Percentiles rank a stretch among this genome's conserved stretches.
Conservation (phyloP, 192 early-diverging fungal genomes). For the Backusella tarrabulga region DNA sequence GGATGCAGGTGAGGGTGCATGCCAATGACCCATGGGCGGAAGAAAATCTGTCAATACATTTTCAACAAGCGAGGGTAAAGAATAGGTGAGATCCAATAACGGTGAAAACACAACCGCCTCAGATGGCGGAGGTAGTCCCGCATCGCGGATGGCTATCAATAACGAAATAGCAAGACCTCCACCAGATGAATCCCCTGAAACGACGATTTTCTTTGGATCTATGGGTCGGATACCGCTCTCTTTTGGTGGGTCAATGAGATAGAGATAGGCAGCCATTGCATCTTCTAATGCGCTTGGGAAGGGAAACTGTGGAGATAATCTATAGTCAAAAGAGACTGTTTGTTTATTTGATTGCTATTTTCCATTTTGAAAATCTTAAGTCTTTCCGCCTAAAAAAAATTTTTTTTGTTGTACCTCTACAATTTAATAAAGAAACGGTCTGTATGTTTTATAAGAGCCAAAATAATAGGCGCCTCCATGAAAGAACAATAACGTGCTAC, state of each 20-base stretch:
- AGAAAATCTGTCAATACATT: slow-evolving; percentile 40
- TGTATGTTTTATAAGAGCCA: slow-evolving; percentile 37
- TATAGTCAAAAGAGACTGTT: slow-evolving; percentile 56
- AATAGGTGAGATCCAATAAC: slow-evolving; percentile 58
- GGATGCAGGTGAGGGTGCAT: slow-evolving; percentile 29
- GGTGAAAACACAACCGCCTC: slow-evolving; percentile 58
- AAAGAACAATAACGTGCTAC: slow-evolving; percentile 63
- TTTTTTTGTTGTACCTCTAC: slow-evolving; percentile 33
- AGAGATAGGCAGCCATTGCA: slow-evolving; percentile 71
- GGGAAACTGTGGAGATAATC: slow-evolving; percentile 74
- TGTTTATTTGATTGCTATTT: slow-evolving; percentile 17
- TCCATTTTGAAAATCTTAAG: not conserved
- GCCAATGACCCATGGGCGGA: slow-evolving; percentile 41
- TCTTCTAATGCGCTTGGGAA: slow-evolving; percentile 86
- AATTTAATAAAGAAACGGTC: slow-evolving; percentile 41
- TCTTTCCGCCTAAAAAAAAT: not conserved
- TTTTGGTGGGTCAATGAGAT: slow-evolving; percentile 52
- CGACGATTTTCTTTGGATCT: slow-evolving; percentile 52
- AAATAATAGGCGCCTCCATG: slow-evolving; percentile 77
- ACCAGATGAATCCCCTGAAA: slow-evolving; percentile 70
- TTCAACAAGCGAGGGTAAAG: slow-evolving; percentile 37
- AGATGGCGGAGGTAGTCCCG: slow-evolving; percentile 51
- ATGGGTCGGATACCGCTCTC: slow-evolving; percentile 43
- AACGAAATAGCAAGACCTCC: slow-evolving; percentile 56
- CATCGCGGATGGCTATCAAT: slow-evolving; percentile 55